Conservation (phyloP, 1,139 yeast species). For the Kurtzmaniella quercitrusa region DNA sequence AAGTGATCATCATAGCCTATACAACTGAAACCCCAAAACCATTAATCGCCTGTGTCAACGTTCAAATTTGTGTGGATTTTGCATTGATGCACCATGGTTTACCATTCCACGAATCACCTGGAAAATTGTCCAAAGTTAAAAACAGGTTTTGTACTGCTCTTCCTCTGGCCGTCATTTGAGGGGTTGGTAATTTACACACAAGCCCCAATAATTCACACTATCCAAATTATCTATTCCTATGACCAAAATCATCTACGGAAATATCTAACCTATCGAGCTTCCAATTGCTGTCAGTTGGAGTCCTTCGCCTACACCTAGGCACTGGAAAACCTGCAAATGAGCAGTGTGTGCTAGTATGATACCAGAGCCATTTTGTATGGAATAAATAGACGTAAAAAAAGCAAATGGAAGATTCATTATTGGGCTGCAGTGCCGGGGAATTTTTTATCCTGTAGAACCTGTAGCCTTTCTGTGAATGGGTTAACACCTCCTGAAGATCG, state of each 20-base stretch:
- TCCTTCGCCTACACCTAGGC: conserved; percentile 32
- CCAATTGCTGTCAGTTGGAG: conserved; percentile 57
- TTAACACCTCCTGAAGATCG: too few species aligned
- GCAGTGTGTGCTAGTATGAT: conserved; percentile 31
- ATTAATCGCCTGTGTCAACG: conserved; percentile 42
- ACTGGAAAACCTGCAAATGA: conserved; percentile 29
- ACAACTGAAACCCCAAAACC: conserved; percentile 50
- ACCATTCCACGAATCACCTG: conserved; percentile 45
- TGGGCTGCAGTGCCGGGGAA: too few species aligned
- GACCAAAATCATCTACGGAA: conserved; percentile 46
- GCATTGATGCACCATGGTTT: conserved; percentile 48
- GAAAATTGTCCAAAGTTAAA: conserved; percentile 42
- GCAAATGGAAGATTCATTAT: conserved; percentile 25
- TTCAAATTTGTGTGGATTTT: conserved; percentile 40
- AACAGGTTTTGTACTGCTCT: conserved; percentile 45
- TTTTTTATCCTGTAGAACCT: conserved; percentile 17
- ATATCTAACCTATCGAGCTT: too few species aligned
- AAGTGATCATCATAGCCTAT: too few species aligned
- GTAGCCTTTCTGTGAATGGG: conserved; percentile 15
- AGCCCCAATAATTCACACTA: conserved; percentile 49
- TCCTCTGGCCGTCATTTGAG: conserved; percentile 34
- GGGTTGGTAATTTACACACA: conserved; percentile 41
- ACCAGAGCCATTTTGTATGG: conserved; percentile 32
- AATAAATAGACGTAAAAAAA: conserved; percentile 24
- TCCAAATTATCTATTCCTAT: conserved; percentile 40